phyloP scores from a whole-genome alignment of 2,329 filamentous ascomycete species.

The Pyrenochaeta sp. region DNA sequence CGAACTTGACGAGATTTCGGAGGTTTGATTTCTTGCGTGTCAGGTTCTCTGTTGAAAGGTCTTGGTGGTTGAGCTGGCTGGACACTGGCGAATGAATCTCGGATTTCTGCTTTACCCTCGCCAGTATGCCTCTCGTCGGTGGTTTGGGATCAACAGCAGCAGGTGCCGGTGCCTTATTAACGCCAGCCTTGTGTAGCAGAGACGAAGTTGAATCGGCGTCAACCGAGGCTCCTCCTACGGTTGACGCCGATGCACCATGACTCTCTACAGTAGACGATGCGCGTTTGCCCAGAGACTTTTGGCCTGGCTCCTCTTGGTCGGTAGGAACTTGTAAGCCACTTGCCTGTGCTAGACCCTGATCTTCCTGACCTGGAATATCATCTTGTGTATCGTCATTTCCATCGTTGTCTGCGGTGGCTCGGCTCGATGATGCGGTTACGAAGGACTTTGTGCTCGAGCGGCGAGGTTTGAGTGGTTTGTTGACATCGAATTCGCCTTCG shows the following conservation, averaged over 20 bases:
- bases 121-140: constrained; percentile 39
- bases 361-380: constrained; percentile 11
- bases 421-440: constrained; percentile 41
- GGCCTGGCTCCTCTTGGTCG: constrained; percentile 18
- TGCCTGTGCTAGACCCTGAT: constrained; percentile 33
- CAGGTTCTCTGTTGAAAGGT: constrained; percentile 18
- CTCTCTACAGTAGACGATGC: constrained; percentile 41
- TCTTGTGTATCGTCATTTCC: constrained; percentile 6
- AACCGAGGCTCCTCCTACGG: constrained; percentile 39
- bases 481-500: constrained; percentile 19
- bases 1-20: constrained; percentile 53
- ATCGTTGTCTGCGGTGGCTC: constrained; percentile 10
- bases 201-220: constrained; percentile 49
- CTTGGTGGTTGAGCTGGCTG: constrained; percentile 2
- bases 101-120: constrained; percentile 37
- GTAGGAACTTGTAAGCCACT: constrained; percentile 42
- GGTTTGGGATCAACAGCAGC: constrained; percentile 27
- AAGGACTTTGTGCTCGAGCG: constrained; percentile 44
- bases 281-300: constrained; percentile 35
- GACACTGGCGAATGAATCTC: constrained; percentile 28
- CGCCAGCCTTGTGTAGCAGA: constrained; percentile 47
- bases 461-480: constrained; percentile 15
- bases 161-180: constrained; percentile 35
- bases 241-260: constrained; percentile 33
- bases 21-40: constrained; percentile 40